Evolutionary conservation across 176 grass and related monocot genomes (phyloP), one percentile per base, ranked within the genome.

Genomic region (Aegilops longissima): DNA sequence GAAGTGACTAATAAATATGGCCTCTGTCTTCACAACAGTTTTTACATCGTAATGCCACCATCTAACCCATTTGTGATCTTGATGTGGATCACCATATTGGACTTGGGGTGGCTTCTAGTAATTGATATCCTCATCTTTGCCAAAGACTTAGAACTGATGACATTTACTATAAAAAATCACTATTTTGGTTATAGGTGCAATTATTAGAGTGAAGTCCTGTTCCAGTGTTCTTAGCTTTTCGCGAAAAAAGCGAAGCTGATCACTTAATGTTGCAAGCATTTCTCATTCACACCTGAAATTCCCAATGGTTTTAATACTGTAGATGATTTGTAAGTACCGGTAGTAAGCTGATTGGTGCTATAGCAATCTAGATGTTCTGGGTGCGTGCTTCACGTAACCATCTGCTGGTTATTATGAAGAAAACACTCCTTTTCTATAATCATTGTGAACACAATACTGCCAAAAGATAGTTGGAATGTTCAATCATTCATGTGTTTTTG

Each of bases 361-460:
- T 82, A 65, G 38, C 70, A 72, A 72, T 80, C 20, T 74, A 40
- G 6, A 21, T 67, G 45, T 74, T 85, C 30, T 66, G 23, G 33
- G 12, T 84, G 10, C 6, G 52, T 56, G 42, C 12, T 2, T 73
- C 20, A 9, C 30, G 3, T 77, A 59, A 36, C 9, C 9, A 83
- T 67, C 61, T 62, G 24, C 14, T 27, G 13, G 7, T 72, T n/a
- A 31, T 61, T 61, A 27, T 25, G 9, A 59, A 59, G 5, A 58
- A 27, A 23, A 11, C n/a, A 34, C 10, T 58, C 68, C 11, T 30
- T 29, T 44, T 80, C 4, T 68, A 14, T 7, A 54, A 52, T 52
- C 51, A 30, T 5, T 40, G 17, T 6, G 49, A 62, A 61, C 16
- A 62, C n/a, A 62, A 14, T 73, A 73, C 34, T 12, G 70, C 44